A percentile compares a stretch with the other conserved stretches of the same genome.
Conservation (phyloP, 345 rosid species). For the Brassica nigra region DNA sequence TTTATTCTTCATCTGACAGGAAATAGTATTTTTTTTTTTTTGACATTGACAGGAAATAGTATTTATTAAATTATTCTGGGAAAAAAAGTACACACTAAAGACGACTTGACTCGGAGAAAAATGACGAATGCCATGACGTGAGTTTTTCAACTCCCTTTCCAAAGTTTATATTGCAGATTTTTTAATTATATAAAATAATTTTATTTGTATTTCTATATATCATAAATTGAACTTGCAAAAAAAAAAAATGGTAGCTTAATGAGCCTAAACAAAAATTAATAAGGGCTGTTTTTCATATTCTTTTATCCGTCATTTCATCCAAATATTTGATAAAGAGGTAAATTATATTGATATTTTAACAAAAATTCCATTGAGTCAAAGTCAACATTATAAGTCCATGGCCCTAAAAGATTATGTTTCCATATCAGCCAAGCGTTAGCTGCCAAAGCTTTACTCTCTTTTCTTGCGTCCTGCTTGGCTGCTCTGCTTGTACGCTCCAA, state of each 20-base stretch:
- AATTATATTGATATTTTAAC: not conserved
- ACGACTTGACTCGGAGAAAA: not conserved
- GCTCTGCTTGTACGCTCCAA: not conserved
- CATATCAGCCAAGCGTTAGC: not conserved
- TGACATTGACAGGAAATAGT: not conserved
- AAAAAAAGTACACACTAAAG: not conserved
- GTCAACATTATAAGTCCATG: not conserved
- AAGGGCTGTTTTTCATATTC: not conserved
- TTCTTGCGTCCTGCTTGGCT: not conserved
- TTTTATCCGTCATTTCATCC: not conserved
- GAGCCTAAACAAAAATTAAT: not conserved
- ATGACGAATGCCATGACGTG: not conserved
- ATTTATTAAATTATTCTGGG: not conserved
- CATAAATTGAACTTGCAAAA: not conserved
- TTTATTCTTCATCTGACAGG: too few species aligned
- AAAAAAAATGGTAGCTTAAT: not conserved
- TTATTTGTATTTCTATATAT: not conserved
- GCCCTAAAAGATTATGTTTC: not conserved
- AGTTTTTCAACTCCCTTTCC: not conserved
- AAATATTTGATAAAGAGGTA: not conserved
- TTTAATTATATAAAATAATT: not conserved
- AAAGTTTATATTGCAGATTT: not conserved
- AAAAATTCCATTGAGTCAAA: not conserved
- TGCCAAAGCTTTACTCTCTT: constrained; percentile 1
- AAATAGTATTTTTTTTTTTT: too few species aligned